Base-by-base conservation (phyloP, 352 stramenopile genomes). In the Phytophthora crassamura region DNA sequence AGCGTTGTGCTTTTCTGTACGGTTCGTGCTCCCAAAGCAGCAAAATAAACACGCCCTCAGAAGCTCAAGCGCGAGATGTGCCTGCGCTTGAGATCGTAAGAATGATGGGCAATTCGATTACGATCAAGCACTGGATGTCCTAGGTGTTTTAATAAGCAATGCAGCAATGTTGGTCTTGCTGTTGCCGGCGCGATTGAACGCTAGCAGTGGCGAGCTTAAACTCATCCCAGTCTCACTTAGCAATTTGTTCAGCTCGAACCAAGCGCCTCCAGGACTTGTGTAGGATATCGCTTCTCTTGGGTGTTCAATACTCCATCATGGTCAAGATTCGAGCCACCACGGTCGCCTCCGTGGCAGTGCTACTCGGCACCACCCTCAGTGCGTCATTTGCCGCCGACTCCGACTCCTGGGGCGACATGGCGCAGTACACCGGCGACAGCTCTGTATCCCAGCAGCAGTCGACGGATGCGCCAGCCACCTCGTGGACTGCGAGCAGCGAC, bases 391-490 rank as follows among this genome's bases (percentile, higher is more conserved):
- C 54, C 32, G 53, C 64, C 18, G 53, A 69, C 16, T 60, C 61
- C n/a, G n/a, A n/a, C n/a, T n/a, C n/a, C n/a, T 64, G 61, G 61
- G 56, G 46, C 20, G 61, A 64, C 35, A 58, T 53, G 47, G 61
- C 54, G 9, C 54, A 64, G 22, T 60, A 60, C 18, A 54, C 22
- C 12, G 48, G n/a, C 25, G 46, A 33, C 7, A 36, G 16, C 42
- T 40, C 48, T 16, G 53, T 54, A n/a, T 59, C 53, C 16, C 53
- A 69, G 39, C 34, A 68, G 28, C 30, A 69, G 14, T 55, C 61
- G 5, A 50, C 60, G 6, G 38, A 69, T 4, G n/a, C 45, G 1
- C 52, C 61, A 14, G 41, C 35, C 11, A 57, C 42, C 5, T 55
- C 47, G 16, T 69, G 34, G 61, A 47, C 57, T 0, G 18, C 22